These are phyloP conservation scores for Leptoxyphium fumago DNA, from an alignment of 2,329 filamentous ascomycete species.

Conservation along the genomic window DNA sequence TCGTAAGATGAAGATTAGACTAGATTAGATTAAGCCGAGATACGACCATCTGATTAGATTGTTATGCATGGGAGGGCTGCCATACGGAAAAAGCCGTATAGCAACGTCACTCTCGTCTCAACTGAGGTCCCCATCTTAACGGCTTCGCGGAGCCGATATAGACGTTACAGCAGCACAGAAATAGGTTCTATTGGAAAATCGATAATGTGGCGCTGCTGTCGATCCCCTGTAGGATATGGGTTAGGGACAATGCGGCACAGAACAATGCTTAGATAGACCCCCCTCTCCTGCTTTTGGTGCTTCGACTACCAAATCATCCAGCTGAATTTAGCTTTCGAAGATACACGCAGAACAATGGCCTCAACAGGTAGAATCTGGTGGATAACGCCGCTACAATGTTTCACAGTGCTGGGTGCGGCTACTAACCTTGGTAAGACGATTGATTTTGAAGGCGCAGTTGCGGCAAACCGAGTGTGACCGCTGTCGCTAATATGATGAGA, in stretches of 20 bases:
- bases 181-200: not conserved
- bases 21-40: not conserved
- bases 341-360: constrained; percentile 8
- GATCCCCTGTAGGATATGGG: not conserved
- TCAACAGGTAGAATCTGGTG: constrained; percentile 15
- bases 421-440: constrained; percentile 15
- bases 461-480: too few species aligned
- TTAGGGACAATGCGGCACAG: not conserved
- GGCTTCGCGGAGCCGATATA: constrained; percentile 1
- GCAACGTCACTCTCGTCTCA: not conserved
- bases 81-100: not conserved
- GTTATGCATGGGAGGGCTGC: not conserved
- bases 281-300: not conserved
- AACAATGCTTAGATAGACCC: not conserved
- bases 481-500: too few species aligned
- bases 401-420: constrained; percentile 16
- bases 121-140: too few species aligned
- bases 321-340: too few species aligned
- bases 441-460: too few species aligned
- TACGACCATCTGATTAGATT: not conserved
- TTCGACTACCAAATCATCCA: not conserved
- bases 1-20: not conserved
- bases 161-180: too few species aligned
- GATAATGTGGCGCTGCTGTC: not conserved
- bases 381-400: constrained; percentile 17